Evolutionary conservation across 1,284 basidiomycete species (phyloP).

Genomic region (Malassezia pachydermatis): DNA sequence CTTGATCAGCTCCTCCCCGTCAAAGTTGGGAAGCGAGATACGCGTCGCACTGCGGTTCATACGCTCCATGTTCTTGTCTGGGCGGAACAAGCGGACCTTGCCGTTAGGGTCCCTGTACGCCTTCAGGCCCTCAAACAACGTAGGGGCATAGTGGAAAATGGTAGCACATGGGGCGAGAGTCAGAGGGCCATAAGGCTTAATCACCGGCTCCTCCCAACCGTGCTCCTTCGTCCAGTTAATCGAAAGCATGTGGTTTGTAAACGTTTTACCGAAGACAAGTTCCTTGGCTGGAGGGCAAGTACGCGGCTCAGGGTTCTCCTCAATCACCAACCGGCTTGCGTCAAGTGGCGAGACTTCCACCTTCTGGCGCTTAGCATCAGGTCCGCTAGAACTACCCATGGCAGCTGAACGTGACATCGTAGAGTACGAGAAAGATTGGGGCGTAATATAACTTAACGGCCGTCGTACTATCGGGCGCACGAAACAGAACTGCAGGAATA

Average conservation of each 20-base stretch:
- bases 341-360: constrained; percentile 5
- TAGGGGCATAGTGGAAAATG: constrained; percentile 84
- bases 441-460: not conserved
- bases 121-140: constrained; percentile 89
- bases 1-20: constrained; percentile 66
- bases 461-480: not conserved
- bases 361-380: constrained; percentile 4
- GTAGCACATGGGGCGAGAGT: constrained; percentile 70
- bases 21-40: constrained; percentile 69
- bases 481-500: not conserved
- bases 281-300: constrained; percentile 48
- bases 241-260: constrained; percentile 84
- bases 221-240: constrained; percentile 64
- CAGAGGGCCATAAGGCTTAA: constrained; percentile 71
- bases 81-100: constrained; percentile 77
- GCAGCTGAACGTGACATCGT: constrained; percentile 1
- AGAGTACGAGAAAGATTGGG: not conserved
- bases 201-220: constrained; percentile 76
- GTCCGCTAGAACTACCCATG: not conserved
- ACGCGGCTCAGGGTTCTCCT: constrained; percentile 38
- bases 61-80: constrained; percentile 91
- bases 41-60: constrained; percentile 58
- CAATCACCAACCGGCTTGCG: constrained; percentile 14
- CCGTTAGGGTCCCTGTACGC: constrained; percentile 75
- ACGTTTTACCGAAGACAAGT: constrained; percentile 54